These are phyloP conservation scores for Xylaria digitata DNA, from an alignment of 2,329 filamentous ascomycete genomes.

Conservation along the genomic window DNA sequence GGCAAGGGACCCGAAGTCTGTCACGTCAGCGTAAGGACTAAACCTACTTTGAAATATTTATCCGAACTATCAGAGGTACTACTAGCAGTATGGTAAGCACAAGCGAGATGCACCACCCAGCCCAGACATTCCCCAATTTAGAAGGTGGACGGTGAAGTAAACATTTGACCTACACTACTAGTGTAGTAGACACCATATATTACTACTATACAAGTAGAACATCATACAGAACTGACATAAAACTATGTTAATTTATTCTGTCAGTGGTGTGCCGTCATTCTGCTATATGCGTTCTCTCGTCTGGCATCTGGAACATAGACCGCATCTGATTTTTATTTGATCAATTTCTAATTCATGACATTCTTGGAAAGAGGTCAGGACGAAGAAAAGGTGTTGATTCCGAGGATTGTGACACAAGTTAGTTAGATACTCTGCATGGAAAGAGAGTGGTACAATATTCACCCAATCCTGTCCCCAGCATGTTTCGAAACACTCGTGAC, in stretches of 20 bases:
- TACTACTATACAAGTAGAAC: not conserved
- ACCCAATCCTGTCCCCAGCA: conserved; percentile 18
- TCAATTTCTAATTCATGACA: not conserved
- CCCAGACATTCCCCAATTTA: conserved; percentile 22
- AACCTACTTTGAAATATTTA: conserved; percentile 23
- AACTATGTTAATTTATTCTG: not conserved
- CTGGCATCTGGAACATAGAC: not conserved
- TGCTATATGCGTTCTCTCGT: not conserved
- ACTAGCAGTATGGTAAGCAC: conserved; percentile 18
- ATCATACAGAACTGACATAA: not conserved
- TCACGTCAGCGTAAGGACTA: conserved; percentile 33
- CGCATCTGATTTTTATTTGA: not conserved
- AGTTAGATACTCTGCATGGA: not conserved
- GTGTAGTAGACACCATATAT: not conserved
- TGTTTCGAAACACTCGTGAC: conserved; percentile 19
- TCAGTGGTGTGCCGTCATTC: not conserved
- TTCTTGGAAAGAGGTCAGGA: not conserved
- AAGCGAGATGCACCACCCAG: conserved; percentile 25
- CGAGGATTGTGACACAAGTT: not conserved
- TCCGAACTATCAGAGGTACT: conserved; percentile 11
- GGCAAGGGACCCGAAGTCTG: conserved; percentile 25
- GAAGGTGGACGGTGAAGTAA: conserved; percentile 30
- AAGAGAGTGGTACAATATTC: not conserved
- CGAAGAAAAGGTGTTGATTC: not conserved
- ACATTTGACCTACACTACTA: not conserved